Evolutionary conservation across 108 stramenopile genomes (phyloP).

Genomic region (Skeletonema marinoi): DNA sequence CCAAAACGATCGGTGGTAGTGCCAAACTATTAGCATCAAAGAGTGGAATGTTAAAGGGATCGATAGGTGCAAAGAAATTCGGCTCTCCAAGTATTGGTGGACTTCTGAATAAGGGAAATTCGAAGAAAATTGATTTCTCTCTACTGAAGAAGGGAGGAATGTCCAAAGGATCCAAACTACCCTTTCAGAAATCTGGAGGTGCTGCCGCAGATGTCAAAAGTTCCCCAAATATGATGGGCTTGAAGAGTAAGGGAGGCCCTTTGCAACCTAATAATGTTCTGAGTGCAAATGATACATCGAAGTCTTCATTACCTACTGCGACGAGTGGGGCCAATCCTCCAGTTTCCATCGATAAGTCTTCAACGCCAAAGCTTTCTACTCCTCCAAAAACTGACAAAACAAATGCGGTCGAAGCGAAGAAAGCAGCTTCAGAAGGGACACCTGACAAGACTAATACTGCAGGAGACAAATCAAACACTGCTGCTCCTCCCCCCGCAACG

Average conservation of each 20-base stretch:
- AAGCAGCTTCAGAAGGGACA: neutral
- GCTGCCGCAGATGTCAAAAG: neutral
- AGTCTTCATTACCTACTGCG: neutral
- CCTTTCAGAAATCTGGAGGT: neutral
- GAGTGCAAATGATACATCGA: neutral
- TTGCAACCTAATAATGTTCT: neutral
- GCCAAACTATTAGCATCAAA: neutral
- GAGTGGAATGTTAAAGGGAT: neutral
- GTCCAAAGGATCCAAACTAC: neutral
- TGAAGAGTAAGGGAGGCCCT: neutral
- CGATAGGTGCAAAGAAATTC: neutral
- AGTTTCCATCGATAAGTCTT: neutral
- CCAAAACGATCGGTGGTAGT: neutral
- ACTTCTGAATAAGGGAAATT: neutral
- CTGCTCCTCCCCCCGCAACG: neutral
- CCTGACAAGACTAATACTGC: neutral
- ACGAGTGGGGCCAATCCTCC: neutral
- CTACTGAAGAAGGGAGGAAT: neutral
- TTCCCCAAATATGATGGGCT: neutral
- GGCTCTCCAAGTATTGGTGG: neutral
- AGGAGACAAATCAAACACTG: neutral
- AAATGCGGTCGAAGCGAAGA: neutral
- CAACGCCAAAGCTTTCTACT: neutral
- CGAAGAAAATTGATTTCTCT: neutral
- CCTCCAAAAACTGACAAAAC: neutral